Base-by-base conservation (phyloP, 78 protist species). In the Dictyostelium purpureum region DNA sequence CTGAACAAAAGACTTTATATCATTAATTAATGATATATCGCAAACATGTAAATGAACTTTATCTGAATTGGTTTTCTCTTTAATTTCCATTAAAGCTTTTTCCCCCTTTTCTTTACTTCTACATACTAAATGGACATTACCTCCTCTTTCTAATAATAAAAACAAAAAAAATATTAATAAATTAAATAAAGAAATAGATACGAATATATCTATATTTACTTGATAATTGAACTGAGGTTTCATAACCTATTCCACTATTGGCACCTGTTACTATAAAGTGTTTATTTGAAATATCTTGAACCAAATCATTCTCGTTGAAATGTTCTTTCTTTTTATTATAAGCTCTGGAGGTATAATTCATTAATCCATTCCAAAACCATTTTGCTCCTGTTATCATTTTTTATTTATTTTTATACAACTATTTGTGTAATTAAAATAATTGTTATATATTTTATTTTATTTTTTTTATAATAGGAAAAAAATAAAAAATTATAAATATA, bases 51-150 rank as follows among this genome's bases (percentile, higher is more conserved):
- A 40, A 59, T 26, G 52, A 4, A 57, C 51, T 57, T 54, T 52
- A 26, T 77, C 71, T 38, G 43, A n/a, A 24, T n/a, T 28, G 1
- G 56, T 38, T 21, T 73, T 49, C 6, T 57, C 38, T 59, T 47
- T 73, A 71, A 85, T 85, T 26, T 73, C 77, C 7, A n/a, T 21
- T 45, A 73, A 57, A 26, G 91, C 91, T 19, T 73, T 14, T 45
- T 85, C 82, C 10, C 82, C 91, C 28, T 65, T 57, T 45, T 85
- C 91, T 57, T 73, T 57, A 45, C 54, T 73, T 57, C 91, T 85
- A 59, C 91, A 85, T 21, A 85, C 38, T 11, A 85, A 40, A 85
- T 85, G 78, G 21, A 85, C 91, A n/a, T 33, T 51, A 11, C 82
- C 79, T n/a, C 91, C 91, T 18, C 40, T 57, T 59, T 52, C 76